Base-by-base conservation (phyloP, 1,284 basidiomycete genomes). In the Athelia psychrophila region DNA sequence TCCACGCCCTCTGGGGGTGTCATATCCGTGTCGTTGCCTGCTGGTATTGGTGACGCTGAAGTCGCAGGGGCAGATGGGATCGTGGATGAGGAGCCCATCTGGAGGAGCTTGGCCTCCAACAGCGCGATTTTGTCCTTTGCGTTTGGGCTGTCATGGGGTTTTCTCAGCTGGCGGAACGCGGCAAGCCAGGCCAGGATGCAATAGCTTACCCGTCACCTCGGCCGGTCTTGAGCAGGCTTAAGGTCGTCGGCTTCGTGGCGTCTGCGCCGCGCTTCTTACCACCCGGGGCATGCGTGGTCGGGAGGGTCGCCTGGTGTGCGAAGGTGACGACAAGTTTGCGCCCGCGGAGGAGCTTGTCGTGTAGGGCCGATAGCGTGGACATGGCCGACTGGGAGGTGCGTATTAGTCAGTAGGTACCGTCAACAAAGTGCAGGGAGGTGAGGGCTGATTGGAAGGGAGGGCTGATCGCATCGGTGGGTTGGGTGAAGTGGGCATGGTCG, bases 71-170 rank as follows among this genome's bases (percentile, higher is more conserved):
- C 27, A 13, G 40, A 56, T 60, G 19, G 64, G 65, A 49, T 68
- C 64, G 32, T 30, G n/a, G 52, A 52, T 12, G 66, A 64, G 50
- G 72, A 68, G 58, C 84, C 82, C 80, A 97, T 83, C 56, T 91
- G 82, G 9, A 84, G 81, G 19, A 98, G 76, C 68, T 98, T 98
- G 3, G 95, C 95, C 68, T 98, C 96, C 80, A 98, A 89, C 56
- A 89, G 84, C 2, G 94, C 93, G 59, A 98, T 98, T 71, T 97
- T 97, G 57, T 86, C 86, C 47, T 83, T 76, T 42, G 38, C 5
- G n/a, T 42, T 42, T 42, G 38, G 38, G 38, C 38, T 42, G n/a
- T 42, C 6, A 30, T 30, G 27, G n/a, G n/a, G n/a, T n/a, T 30
- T 13, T 30, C 6, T 30, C 6, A 30, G 27, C 27, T 30, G 27